Evolutionary conservation across 148 eudicot species (phyloP).

Genomic region (Rhododendron vialii): DNA sequence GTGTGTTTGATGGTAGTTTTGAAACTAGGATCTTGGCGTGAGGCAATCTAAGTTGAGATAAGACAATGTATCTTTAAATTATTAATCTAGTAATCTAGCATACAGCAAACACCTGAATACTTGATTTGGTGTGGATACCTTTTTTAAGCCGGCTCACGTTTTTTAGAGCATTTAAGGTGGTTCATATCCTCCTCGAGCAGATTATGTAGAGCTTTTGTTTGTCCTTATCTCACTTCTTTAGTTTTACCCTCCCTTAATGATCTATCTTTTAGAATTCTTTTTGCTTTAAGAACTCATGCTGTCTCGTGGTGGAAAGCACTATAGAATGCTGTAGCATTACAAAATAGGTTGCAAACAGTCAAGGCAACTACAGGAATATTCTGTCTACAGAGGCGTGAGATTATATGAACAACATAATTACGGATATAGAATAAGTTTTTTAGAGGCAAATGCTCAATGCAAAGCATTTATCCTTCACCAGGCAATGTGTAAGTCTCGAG

Average conservation of each 20-base stretch:
- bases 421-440: neutral
- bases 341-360: neutral
- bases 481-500: neutral
- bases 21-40: neutral
- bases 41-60: neutral
- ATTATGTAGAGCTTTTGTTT: neutral
- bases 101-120: too few species aligned
- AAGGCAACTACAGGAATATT: neutral
- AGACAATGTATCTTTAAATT: neutral
- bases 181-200: neutral
- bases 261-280: neutral
- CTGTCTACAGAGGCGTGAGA: neutral
- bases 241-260: neutral
- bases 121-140: neutral
- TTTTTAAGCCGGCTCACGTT: neutral
- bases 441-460: neutral
- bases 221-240: neutral
- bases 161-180: neutral
- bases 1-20: neutral
- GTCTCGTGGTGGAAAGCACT: neutral
- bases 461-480: neutral
- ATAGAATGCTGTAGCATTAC: neutral
- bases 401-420: neutral
- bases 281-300: neutral
- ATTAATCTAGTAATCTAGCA: neutral